Conservation (phyloP, 1,284 basidiomycete species). For the Cutaneotrichosporon cutaneum region DNA sequence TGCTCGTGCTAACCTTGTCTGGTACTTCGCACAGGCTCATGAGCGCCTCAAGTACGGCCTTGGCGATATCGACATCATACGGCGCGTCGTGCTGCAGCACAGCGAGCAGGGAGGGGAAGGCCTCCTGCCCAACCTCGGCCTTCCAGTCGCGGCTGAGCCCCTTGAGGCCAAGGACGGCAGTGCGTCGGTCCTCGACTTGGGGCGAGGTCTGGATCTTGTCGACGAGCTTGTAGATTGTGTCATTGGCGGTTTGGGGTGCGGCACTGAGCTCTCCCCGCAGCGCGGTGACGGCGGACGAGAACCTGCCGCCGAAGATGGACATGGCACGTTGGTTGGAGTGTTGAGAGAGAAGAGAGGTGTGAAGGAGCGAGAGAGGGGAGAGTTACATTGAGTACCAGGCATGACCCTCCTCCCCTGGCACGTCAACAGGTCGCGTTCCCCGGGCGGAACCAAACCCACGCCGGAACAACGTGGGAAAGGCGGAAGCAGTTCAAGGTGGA, state of each 20-base stretch:
- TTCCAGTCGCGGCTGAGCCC: constrained; percentile 89
- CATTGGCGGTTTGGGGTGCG: constrained; percentile 69
- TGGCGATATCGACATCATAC: constrained; percentile 83
- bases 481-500: too few relatives aligned
- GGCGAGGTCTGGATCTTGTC: constrained; percentile 83
- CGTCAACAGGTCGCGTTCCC: constrained; percentile 3
- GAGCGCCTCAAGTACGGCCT: constrained; percentile 84
- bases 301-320: constrained; percentile 34
- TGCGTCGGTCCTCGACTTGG: constrained; percentile 82
- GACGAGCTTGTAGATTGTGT: constrained; percentile 81
- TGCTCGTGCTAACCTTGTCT: constrained; percentile 41
- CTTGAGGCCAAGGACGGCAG: constrained; percentile 87
- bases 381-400: neutral
- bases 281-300: constrained; percentile 51
- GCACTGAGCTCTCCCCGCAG: constrained; percentile 51
- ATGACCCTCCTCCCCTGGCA: constrained; percentile 1
- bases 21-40: constrained; percentile 54
- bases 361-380: neutral
- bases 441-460: constrained; percentile 1
- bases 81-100: constrained; percentile 82
- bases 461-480: neutral
- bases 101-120: constrained; percentile 72
- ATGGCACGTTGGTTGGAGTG: constrained; percentile 8
- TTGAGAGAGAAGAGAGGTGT: neutral
- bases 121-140: constrained; percentile 74